A percentile compares a stretch with the other conserved stretches of the same genome.
Evolutionary conservation across 257 asterid species (phyloP).

Genomic region (Galeopsis tetrahit): DNA sequence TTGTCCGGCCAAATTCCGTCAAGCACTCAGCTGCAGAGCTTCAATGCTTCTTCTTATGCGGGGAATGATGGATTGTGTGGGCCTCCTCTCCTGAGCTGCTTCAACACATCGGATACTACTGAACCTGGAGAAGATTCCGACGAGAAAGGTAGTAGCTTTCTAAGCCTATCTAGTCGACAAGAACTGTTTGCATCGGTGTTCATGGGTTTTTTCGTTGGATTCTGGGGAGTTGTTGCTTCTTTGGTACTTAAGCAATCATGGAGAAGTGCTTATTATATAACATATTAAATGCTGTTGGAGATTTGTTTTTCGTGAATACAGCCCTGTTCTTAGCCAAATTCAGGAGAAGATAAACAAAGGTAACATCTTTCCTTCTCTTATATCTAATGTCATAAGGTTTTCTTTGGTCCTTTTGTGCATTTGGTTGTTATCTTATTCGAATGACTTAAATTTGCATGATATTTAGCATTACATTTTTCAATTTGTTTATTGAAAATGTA

Average conservation of each 20-base stretch:
- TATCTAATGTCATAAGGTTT: too few species aligned
- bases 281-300: slow-evolving; percentile 9
- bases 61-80: slow-evolving; percentile 42
- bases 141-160: background rate
- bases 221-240: slow-evolving; percentile 41
- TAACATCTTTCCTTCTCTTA: too few species aligned
- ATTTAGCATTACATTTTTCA: too few species aligned
- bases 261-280: slow-evolving; percentile 34
- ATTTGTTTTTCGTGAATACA: slow-evolving; percentile 26
- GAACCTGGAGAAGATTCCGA: slow-evolving; percentile 1
- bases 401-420: too few species aligned
- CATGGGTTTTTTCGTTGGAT: slow-evolving; percentile 40
- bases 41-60: slow-evolving; percentile 36
- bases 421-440: too few species aligned
- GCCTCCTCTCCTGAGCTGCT: slow-evolving; percentile 31
- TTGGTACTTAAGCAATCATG: slow-evolving; percentile 32
- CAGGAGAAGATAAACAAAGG: background rate
- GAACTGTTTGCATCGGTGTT: slow-evolving; percentile 26
- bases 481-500: too few species aligned
- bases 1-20: slow-evolving; percentile 39
- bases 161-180: background rate
- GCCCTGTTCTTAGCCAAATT: background rate
- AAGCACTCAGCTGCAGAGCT: slow-evolving; percentile 39
- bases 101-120: background rate
- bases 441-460: too few species aligned